These are phyloP conservation scores for Lactarius pseudohatsudake DNA, from an alignment of 768 basidiomycete genomes.

Conservation along the genomic window DNA sequence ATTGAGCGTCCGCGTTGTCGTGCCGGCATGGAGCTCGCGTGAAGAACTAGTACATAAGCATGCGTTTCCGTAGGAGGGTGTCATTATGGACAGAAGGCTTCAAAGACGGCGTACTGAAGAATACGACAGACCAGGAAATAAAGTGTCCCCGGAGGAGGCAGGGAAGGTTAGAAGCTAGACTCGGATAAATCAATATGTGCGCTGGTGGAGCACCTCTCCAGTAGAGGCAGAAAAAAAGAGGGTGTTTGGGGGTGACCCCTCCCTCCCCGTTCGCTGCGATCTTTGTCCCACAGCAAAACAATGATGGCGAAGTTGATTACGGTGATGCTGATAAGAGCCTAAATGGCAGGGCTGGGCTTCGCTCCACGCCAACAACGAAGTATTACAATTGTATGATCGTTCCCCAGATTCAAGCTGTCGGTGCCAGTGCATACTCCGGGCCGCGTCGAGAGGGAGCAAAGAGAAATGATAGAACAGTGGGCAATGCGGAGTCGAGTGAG, in stretches of 20 bases:
- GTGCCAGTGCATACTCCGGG: background rate
- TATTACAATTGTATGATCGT: background rate
- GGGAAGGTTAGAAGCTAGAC: background rate
- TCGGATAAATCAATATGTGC: background rate
- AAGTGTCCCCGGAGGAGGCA: background rate
- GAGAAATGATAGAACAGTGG: background rate
- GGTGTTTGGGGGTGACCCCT: background rate
- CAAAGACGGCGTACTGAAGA: background rate
- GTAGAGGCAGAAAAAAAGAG: background rate
- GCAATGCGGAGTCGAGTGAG: background rate
- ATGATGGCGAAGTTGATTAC: background rate
- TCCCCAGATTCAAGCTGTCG: background rate
- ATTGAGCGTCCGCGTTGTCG: constrained; percentile 1
- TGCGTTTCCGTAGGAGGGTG: background rate
- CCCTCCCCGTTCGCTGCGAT: background rate
- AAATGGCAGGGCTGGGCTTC: background rate
- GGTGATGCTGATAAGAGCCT: background rate
- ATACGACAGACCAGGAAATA: background rate
- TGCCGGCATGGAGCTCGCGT: background rate
- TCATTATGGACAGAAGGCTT: background rate
- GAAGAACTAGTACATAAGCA: constrained; percentile 10
- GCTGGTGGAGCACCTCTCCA: background rate
- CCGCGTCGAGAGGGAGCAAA: background rate
- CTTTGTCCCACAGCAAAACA: background rate
- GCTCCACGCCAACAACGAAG: background rate